Conservation (phyloP, 2,329 filamentous ascomycete genomes). For the Xylariaceae sp. region DNA sequence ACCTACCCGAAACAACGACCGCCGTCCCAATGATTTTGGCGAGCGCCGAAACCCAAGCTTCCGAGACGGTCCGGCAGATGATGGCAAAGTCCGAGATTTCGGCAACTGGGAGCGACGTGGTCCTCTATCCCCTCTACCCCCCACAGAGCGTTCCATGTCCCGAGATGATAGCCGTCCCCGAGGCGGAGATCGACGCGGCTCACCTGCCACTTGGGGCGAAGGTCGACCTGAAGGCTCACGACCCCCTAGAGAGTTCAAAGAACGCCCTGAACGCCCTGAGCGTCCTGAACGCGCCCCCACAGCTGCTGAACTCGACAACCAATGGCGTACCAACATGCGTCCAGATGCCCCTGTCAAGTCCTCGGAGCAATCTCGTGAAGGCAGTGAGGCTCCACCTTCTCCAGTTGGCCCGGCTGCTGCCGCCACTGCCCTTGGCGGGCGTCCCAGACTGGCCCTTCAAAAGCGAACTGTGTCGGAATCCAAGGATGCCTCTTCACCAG, state of each 20-base stretch:
- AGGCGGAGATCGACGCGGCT: slow-evolving; percentile 58
- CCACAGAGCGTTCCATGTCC: slow-evolving; percentile 47
- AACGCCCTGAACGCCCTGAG: slow-evolving; percentile 69
- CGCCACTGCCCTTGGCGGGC: slow-evolving; percentile 53
- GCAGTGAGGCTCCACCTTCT: slow-evolving; percentile 72
- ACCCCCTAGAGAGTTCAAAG: slow-evolving; percentile 72
- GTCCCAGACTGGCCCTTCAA: slow-evolving; percentile 80
- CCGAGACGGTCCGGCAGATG: slow-evolving; percentile 65
- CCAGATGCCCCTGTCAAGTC: slow-evolving; percentile 67
- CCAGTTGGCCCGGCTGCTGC: slow-evolving; percentile 50
- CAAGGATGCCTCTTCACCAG: slow-evolving; percentile 46
- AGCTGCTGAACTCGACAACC: slow-evolving; percentile 86
- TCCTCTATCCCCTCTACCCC: slow-evolving; percentile 70
- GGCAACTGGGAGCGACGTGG: slow-evolving; percentile 94
- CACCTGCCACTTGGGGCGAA: slow-evolving; percentile 74
- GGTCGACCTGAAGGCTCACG: slow-evolving; percentile 72
- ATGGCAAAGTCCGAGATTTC: slow-evolving; percentile 76
- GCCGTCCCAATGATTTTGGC: slow-evolving; percentile 49
- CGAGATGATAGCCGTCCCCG: slow-evolving; percentile 54
- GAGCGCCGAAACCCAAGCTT: slow-evolving; percentile 60
- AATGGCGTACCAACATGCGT: slow-evolving; percentile 89
- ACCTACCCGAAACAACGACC: slow-evolving; percentile 40
- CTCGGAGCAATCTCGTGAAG: slow-evolving; percentile 64
- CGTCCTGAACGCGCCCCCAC: slow-evolving; percentile 63
- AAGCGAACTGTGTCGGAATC: slow-evolving; percentile 88